Percentiles rank a stretch among this genome's conserved stretches.
Conservation (phyloP, 2,329 filamentous ascomycete genomes). For the Zymoseptoria ardabiliae region DNA sequence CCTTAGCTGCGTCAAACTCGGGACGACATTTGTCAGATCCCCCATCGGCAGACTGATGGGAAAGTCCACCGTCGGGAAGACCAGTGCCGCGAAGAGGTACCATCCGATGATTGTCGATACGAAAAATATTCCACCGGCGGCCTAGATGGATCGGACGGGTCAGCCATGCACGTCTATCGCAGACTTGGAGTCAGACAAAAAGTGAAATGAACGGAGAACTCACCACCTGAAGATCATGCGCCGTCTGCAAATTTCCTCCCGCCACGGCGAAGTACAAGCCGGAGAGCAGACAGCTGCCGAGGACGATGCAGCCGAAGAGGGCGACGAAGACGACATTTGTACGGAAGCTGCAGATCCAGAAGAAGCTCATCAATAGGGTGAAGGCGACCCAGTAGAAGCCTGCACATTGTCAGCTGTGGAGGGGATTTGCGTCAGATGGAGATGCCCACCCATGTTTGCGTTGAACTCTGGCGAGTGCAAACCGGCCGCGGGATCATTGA, state of each 20-base stretch:
- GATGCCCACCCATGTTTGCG: constrained; percentile 10
- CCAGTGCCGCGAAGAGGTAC: constrained; percentile 15
- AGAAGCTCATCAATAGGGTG: constrained; percentile 15
- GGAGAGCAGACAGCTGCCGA: constrained; percentile 7
- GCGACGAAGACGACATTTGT: constrained; percentile 15
- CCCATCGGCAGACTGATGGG: constrained; percentile 14
- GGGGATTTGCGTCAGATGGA: not conserved
- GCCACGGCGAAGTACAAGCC: constrained; percentile 13
- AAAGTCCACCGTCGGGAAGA: constrained; percentile 17
- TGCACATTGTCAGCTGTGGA: constrained; percentile 1
- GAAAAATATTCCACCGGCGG: constrained; percentile 14
- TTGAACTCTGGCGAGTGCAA: constrained; percentile 5
- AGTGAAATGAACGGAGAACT: not conserved
- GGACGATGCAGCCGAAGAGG: constrained; percentile 11
- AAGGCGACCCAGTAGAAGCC: constrained; percentile 15
- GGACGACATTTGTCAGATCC: constrained; percentile 12
- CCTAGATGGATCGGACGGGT: constrained; percentile 1
- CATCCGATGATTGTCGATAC: constrained; percentile 10
- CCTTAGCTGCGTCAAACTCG: constrained; percentile 4
- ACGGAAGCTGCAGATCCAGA: constrained; percentile 15
- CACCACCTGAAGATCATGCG: constrained; percentile 17
- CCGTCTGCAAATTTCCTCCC: constrained; percentile 8
- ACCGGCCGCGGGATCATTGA: constrained; percentile 6
- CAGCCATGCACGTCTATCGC: not conserved
- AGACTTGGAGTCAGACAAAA: not conserved